phyloP scores from a whole-genome alignment of 2,329 filamentous ascomycete genomes.

The Pleochaeta shiraiana region DNA sequence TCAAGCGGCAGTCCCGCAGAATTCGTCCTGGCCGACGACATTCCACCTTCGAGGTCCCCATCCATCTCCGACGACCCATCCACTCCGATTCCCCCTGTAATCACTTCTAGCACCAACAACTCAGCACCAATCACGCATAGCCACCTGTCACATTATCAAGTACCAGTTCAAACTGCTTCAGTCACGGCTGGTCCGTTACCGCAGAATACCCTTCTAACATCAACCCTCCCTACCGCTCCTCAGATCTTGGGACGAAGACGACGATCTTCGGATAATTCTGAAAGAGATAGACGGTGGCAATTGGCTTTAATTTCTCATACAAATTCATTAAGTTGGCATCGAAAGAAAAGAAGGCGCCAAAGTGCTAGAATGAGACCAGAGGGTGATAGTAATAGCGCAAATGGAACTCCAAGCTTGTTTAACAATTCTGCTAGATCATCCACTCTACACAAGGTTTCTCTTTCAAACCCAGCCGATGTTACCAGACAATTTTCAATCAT shows the following conservation, averaged over 20 bases:
- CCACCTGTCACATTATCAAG: conserved; percentile 9
- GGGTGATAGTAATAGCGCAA: conserved; percentile 29
- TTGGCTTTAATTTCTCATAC: conserved; percentile 5
- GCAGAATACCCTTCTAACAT: not conserved
- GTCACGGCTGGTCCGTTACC: not conserved
- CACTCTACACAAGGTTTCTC: conserved; percentile 23
- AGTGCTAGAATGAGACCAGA: conserved; percentile 40
- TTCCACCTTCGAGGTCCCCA: conserved; percentile 30
- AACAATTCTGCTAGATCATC: conserved; percentile 32
- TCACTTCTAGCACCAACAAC: conserved; percentile 26
- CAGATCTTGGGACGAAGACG: conserved; percentile 34
- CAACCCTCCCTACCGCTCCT: conserved; percentile 3
- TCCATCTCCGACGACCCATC: conserved; percentile 45
- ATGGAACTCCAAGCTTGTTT: conserved; percentile 29
- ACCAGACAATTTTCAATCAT: conserved; percentile 24
- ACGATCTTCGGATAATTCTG: conserved; percentile 23
- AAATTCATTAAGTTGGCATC: conserved; percentile 14
- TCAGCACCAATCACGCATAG: conserved; percentile 21
- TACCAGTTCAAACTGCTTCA: conserved; percentile 5
- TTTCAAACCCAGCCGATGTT: conserved; percentile 25
- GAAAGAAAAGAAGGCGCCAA: conserved; percentile 37
- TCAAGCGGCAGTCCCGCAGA: conserved; percentile 26
- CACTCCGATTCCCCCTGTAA: conserved; percentile 30
- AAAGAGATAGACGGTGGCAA: not conserved
- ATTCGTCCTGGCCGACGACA: conserved; percentile 56